Evolutionary conservation across 2,329 filamentous ascomycete genomes (phyloP), one percentile per base, ranked within the genome.

Genomic region (Myriosclerotinia duriaeana): DNA sequence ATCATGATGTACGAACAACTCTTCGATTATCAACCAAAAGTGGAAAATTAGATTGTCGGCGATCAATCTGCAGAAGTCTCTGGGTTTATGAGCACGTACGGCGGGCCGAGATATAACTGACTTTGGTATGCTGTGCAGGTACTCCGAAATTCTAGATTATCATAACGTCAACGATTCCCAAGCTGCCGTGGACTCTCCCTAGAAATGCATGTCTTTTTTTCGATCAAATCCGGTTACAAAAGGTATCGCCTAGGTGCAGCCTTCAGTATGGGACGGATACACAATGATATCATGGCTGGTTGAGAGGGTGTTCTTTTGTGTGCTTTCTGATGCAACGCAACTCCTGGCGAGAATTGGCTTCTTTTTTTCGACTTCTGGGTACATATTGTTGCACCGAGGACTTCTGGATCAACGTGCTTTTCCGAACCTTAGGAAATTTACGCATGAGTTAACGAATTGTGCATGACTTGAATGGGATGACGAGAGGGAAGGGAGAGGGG

Each of bases 141-240:
- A 98, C 83, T 97, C 93, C 63, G 94, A 98, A 79, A 98, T 99
- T 74, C 89, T 98, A 74, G 93, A 98, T 79, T 98, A 97, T 80
- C 95, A 98, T 81, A 97, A 98, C 76, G 89, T 97, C 70, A 93
- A 72, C 38, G 68, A 66, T 72, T 68, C 60, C 59, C 69, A 72
- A 64, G 65, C 62, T 40, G 69, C 72, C 69, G 67, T 66, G 44
- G 71, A 74, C 44, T 65, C 71, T 65, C 69, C 65, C 44, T 68
- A 67, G 58, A 65, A 34, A 46, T 65, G 38, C 30, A 48, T 50
- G 36, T 64, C 15, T 40, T 54, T 59, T n/a, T 59, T 66, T 66
- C 40, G 44, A 55, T 50, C 42, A 22, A 65, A 50, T 60, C 64
- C 44, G 52, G 26, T 64, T 52, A 54, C 50, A 36, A 44, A 36